Evolutionary conservation across 1,284 basidiomycete genomes (phyloP), one percentile per base, ranked within the genome.

Genomic region (Apiotrichum laibachii): DNA sequence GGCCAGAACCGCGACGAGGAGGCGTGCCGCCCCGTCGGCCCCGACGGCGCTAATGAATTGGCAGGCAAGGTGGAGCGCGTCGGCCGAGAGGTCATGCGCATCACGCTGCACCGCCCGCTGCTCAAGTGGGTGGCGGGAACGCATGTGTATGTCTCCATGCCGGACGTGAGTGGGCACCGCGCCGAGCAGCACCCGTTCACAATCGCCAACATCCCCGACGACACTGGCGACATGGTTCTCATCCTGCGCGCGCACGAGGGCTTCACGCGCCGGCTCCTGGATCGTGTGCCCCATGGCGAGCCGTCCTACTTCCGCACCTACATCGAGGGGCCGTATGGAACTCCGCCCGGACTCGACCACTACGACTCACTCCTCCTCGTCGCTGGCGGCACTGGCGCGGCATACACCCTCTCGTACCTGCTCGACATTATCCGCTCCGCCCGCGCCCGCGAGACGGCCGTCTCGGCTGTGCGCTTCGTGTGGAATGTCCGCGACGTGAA

Each of bases 61-160:
- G 22, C 43, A 5, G 43, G 19, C 43, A 45, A 21, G 19, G 70
- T 81, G 40, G 83, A 84, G 63, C 71, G 81, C 12, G 72, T 85
- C 22, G 80, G 81, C 0, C 73, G 77, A 1, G 75, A 81, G 53
- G 80, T 82, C 58, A n/a, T 63, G 18, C 58, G 59, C 47, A 44
- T 63, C 43, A 58, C 59, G 22, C 48, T 61, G 43, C 45, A 44
- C 45, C 53, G 56, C 8, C 54, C 56, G 18, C 46, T 55, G 4
- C 34, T 74, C 53, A 44, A 47, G 56, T 75, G 71, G 71, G 46
- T 55, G 5, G 63, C 71, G 2, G 72, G 72, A 11, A 70, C 72
- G 60, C 72, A 77, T 56, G 70, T 69, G 33, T 19, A 68, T 63
- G 50, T 75, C 31, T 60, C 69, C 50, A 67, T 72, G 62, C 75